Evolutionary conservation across 805 yeast genomes (phyloP).

Genomic region (Candida corydali): DNA sequence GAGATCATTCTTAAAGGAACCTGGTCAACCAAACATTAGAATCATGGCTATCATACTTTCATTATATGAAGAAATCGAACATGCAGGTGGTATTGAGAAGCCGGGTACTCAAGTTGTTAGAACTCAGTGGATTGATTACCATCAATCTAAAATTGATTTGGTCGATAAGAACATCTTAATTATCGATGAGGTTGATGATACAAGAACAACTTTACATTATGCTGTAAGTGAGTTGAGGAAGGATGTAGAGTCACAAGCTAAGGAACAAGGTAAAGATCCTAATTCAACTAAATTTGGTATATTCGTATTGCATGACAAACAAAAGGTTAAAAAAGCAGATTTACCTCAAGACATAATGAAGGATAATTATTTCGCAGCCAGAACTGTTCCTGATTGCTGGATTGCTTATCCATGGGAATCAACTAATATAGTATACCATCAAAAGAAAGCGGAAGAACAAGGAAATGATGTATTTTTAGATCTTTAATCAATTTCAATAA

Average conservation of each 20-base stretch:
- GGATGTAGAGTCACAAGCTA: conserved; percentile 62
- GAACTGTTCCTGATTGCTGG: conserved; percentile 76
- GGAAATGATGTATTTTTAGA: conserved; percentile 57
- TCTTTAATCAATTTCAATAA: conserved; percentile 67
- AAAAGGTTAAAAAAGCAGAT: conserved; percentile 67
- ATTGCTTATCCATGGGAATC: conserved; percentile 88
- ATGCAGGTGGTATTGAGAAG: conserved; percentile 52
- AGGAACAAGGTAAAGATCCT: conserved; percentile 45
- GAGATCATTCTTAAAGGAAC: conserved; percentile 85
- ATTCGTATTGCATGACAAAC: conserved; percentile 74
- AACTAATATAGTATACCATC: conserved; percentile 68
- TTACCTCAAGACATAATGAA: conserved; percentile 61
- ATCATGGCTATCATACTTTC: conserved; percentile 94
- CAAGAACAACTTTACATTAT: conserved; percentile 79
- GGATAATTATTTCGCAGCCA: conserved; percentile 66
- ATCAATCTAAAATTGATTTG: conserved; percentile 55
- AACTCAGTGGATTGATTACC: conserved; percentile 81
- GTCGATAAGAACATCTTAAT: conserved; percentile 69
- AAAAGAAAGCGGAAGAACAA: conserved; percentile 66
- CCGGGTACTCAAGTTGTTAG: conserved; percentile 65
- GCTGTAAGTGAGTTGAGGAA: conserved; percentile 71
- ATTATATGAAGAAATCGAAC: conserved; percentile 76
- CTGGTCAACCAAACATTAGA: conserved; percentile 83
- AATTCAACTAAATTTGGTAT: conserved; percentile 61
- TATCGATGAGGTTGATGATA: conserved; percentile 84